A percentile compares a stretch with the other conserved stretches of the same genome.
These are phyloP conservation scores for Pythium volutum DNA, from an alignment of 352 stramenopile genomes.

Conservation along the genomic window DNA sequence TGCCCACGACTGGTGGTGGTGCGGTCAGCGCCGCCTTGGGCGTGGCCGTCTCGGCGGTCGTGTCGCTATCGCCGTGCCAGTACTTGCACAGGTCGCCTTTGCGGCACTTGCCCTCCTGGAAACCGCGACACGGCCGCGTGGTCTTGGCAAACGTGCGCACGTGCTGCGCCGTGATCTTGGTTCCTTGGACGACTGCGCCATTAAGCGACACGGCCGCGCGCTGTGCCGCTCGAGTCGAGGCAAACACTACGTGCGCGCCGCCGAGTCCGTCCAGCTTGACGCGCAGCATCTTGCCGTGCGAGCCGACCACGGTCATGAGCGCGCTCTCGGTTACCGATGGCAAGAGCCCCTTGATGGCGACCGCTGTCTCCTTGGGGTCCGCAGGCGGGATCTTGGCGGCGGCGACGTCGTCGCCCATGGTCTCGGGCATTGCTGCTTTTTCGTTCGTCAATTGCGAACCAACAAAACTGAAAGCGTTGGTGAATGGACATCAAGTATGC, in stretches of 20 bases:
- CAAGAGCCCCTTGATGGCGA: conserved; percentile 54
- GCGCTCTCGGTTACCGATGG: conserved; percentile 31
- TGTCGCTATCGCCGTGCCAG: conserved; percentile 8
- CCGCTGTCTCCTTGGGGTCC: conserved; percentile 30
- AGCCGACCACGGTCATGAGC: conserved; percentile 57
- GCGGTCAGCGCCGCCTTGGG: background rate
- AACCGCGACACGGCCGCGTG: conserved; percentile 43
- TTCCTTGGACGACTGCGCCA: conserved; percentile 51
- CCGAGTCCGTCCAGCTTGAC: conserved; percentile 42
- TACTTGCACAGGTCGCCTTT: conserved; percentile 75
- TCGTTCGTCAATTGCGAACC: background rate
- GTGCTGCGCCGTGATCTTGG: conserved; percentile 43
- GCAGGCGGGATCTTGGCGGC: conserved; percentile 8
- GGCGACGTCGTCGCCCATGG: conserved; percentile 2
- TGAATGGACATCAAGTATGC: conserved; percentile 25
- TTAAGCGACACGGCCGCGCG: conserved; percentile 45
- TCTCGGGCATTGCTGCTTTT: background rate
- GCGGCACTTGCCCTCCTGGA: conserved; percentile 54
- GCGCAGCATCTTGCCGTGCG: conserved; percentile 55
- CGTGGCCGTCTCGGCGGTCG: background rate
- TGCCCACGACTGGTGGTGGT: background rate
- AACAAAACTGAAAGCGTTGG: background rate
- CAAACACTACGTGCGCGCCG: conserved; percentile 45
- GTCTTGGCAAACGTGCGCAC: conserved; percentile 42
- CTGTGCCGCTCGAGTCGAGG: conserved; percentile 23